These are phyloP conservation scores for Coemansia javaensis DNA, from an alignment of 192 early-diverging fungal species.

Conservation along the genomic window DNA sequence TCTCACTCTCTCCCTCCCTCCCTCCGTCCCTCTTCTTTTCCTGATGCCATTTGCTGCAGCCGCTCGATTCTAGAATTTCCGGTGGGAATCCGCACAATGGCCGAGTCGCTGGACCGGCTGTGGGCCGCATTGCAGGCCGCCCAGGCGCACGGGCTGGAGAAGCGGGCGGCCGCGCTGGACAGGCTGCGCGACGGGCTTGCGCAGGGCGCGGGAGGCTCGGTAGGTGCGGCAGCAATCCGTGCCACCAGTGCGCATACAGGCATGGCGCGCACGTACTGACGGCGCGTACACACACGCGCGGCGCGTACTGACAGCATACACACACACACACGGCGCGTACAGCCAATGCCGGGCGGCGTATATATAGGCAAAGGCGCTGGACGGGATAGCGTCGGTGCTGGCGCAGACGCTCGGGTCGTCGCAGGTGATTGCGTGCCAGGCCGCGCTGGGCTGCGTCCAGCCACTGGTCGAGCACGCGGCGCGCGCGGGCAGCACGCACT, in stretches of 20 bases:
- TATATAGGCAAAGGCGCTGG: slow-evolving; percentile 36
- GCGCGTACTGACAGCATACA: too few relatives aligned
- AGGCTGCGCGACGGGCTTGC: slow-evolving; percentile 16
- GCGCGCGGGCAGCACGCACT: slow-evolving; percentile 10
- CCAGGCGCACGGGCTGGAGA: slow-evolving; percentile 30
- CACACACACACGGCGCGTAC: too few relatives aligned
- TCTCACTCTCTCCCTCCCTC: too few relatives aligned
- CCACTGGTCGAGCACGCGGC: slow-evolving; percentile 23
- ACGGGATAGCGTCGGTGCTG: slow-evolving; percentile 33
- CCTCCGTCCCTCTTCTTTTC: background rate
- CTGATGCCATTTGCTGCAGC: background rate
- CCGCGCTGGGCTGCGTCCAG: slow-evolving; percentile 34
- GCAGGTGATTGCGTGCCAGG: slow-evolving; percentile 47
- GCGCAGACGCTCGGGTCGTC: slow-evolving; percentile 38
- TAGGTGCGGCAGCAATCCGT: slow-evolving; percentile 15
- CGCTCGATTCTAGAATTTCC: background rate
- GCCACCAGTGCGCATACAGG: too few relatives aligned
- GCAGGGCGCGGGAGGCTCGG: slow-evolving; percentile 23
- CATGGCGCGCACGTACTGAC: too few relatives aligned
- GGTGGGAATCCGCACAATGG: too few relatives aligned
- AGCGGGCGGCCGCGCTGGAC: slow-evolving; percentile 20
- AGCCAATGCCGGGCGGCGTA: too few relatives aligned
- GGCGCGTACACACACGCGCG: too few relatives aligned
- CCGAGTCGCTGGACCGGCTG: slow-evolving; percentile 42
- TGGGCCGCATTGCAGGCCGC: slow-evolving; percentile 19